Percentiles rank a stretch among this genome's conserved stretches.
These are phyloP conservation scores for Phoenix roebelenii DNA, from an alignment of 176 grass and related monocot species.

Conservation along the genomic window DNA sequence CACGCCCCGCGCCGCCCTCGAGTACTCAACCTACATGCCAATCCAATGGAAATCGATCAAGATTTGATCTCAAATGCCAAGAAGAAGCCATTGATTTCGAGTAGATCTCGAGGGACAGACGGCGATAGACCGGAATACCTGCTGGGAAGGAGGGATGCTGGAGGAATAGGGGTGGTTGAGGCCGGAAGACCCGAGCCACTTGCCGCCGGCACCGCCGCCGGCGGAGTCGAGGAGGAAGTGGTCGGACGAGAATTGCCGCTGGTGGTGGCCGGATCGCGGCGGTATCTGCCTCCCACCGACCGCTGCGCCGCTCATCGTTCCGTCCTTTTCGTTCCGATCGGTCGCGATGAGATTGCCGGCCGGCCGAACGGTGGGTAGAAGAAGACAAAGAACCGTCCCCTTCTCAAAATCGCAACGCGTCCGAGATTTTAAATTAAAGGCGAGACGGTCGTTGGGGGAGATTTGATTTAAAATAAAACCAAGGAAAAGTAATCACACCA, in stretches of 20 bases:
- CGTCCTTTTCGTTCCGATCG: too few relatives aligned
- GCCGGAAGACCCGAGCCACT: slow-evolving; percentile 12
- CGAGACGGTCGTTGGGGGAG: too few relatives aligned
- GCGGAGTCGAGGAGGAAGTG: slow-evolving; percentile 66
- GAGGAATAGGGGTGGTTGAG: background rate
- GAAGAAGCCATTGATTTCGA: background rate
- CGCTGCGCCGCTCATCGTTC: background rate
- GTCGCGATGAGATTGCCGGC: too few relatives aligned
- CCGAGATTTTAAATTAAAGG: too few relatives aligned
- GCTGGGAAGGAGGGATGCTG: slow-evolving; percentile 7
- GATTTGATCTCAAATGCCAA: background rate
- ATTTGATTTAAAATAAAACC: too few relatives aligned
- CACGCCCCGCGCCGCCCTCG: slow-evolving; percentile 31
- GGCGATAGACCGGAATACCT: background rate
- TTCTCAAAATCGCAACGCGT: too few relatives aligned
- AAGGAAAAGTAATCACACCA: too few relatives aligned
- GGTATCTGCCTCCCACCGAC: slow-evolving; percentile 21
- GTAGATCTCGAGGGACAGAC: slow-evolving; percentile 15
- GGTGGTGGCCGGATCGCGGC: slow-evolving; percentile 23
- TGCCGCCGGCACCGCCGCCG: slow-evolving; percentile 19
- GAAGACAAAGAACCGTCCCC: too few relatives aligned
- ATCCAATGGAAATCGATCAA: too few relatives aligned
- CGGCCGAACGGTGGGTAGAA: too few relatives aligned
- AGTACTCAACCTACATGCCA: slow-evolving; percentile 12
- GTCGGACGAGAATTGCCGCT: slow-evolving; percentile 59